Conservation (phyloP, 1,284 basidiomycete genomes). For the Pseudomicrostroma phylloplanum region DNA sequence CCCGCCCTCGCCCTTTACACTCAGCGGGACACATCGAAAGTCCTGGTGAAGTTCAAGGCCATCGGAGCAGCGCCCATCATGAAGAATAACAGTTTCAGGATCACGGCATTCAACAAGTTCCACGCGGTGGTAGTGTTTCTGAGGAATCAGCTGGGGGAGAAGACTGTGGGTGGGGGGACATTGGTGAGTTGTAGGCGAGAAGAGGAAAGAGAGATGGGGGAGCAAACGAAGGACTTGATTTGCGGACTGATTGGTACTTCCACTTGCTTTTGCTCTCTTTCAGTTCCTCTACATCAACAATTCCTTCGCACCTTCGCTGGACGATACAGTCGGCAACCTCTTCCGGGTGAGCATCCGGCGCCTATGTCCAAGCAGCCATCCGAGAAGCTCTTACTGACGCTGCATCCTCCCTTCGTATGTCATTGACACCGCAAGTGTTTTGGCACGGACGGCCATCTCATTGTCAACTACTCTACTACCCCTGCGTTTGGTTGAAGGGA, state of each 20-base stretch:
- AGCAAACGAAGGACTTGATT: neutral
- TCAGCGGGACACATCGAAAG: slow-evolving; percentile 55
- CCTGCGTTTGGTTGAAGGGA: slow-evolving; percentile 42
- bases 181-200: slow-evolving; percentile 1
- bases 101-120: slow-evolving; percentile 87
- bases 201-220: neutral
- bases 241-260: too few relatives aligned
- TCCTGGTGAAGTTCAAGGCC: slow-evolving; percentile 94
- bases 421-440: slow-evolving; percentile 26
- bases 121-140: slow-evolving; percentile 92
- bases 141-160: slow-evolving; percentile 70
- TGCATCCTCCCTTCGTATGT: neutral
- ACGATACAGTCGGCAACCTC: slow-evolving; percentile 83
- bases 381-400: neutral
- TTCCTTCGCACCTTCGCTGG: slow-evolving; percentile 88
- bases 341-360: slow-evolving; percentile 52
- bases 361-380: neutral
- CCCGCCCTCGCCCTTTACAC: slow-evolving; percentile 43
- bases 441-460: slow-evolving; percentile 44
- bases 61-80: slow-evolving; percentile 98
- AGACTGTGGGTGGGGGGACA: slow-evolving; percentile 43
- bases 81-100: slow-evolving; percentile 93
- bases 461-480: slow-evolving; percentile 48
- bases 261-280: neutral
- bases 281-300: slow-evolving; percentile 98